Evolutionary conservation across 75 land plant species (phyloP), one percentile per base, ranked within the genome.

Genomic region (Selaginella moellendorffii): DNA sequence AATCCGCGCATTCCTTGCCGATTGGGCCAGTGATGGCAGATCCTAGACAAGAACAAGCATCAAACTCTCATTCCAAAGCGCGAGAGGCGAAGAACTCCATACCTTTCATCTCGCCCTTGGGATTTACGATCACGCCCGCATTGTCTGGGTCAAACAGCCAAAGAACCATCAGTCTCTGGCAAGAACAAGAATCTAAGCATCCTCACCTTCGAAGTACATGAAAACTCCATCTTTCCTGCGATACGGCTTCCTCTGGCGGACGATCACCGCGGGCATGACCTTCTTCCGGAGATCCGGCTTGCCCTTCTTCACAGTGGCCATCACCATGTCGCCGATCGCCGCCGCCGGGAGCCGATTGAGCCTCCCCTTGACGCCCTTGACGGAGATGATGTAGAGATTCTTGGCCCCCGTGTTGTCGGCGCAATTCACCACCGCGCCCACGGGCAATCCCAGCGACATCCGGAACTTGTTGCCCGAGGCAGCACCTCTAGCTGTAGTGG

Each of bases 91-190:
- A n/a, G n/a, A n/a, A n/a, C n/a, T n/a, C 20, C 66, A 24, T 68
- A 81, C 83, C 83, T 73, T 81, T 81, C 83, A 81, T 81, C 67
- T 81, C 83, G 26, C 83, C 83, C 64, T 81, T 81, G 2, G 83
- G 83, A 52, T 81, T 81, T 27, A 81, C 83, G 52, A 81, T 81
- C 1, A 81, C 83, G 22, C 83, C 83, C 53, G 83, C 83, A 79
- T 81, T 81, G 72, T 81, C 83, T 81, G 77, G n/a, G n/a, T n/a
- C n/a, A n/a, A n/a, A n/a, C n/a, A n/a, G n/a, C n/a, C n/a, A n/a
- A n/a, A n/a, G n/a, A n/a, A n/a, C n/a, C n/a, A n/a, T n/a, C n/a
- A n/a, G n/a, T n/a, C n/a, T n/a, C n/a, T n/a, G n/a, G n/a, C n/a
- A n/a, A n/a, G n/a, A n/a, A n/a, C n/a, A n/a, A n/a, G n/a, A n/a